Evolutionary conservation across 441 rosid genomes (phyloP), one percentile per base, ranked within the genome.

Genomic region (Daphne laureola): DNA sequence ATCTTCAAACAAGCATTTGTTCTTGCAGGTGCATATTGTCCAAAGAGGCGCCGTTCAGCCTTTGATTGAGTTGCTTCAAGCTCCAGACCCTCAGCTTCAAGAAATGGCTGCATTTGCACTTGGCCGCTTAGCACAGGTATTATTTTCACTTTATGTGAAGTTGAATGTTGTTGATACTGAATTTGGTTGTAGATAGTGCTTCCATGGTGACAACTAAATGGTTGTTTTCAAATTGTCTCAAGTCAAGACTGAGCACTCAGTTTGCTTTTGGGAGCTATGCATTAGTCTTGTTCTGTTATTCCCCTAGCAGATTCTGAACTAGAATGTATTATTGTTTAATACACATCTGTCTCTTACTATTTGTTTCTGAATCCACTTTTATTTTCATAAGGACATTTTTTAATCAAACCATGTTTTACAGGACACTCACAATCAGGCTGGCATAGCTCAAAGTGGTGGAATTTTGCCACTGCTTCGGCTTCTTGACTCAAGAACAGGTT

Each of bases 51-150:
- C 76, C 46, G 74, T 79, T 49, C 63, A 69, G 18, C 91, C 91
- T 40, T 65, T 84, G 59, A 75, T 84, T 17, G 73, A 72, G n/a
- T 67, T 84, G 87, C 87, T 84, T 68, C 62, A 70, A 17, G 68
- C 87, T 18, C 51, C 81, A 15, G 85, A 84, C 67, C 73, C 62
- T 31, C 91, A 81, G 70, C 77, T 84, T 47, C 68, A 75, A 72
- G 91, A 84, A 70, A 84, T 84, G 91, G 63, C 91, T 27, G 83
- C 87, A 60, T 84, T 84, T 69, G 91, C 87, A 14, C 75, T 84
- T 46, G 91, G 91, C 57, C 77, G 91, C 45, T 61, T 84, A 68
- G 87, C 91, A 35, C 91, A 81, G 91, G 91, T 81, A 31, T 9
- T 31, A 31, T 2, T 6, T 31, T 6, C 1, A 9, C 11, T 31